A percentile compares a stretch with the other conserved stretches of the same genome.
These are phyloP conservation scores for Eimeria acervulina DNA, from an alignment of 169 alveolate species.

Conservation along the genomic window DNA sequence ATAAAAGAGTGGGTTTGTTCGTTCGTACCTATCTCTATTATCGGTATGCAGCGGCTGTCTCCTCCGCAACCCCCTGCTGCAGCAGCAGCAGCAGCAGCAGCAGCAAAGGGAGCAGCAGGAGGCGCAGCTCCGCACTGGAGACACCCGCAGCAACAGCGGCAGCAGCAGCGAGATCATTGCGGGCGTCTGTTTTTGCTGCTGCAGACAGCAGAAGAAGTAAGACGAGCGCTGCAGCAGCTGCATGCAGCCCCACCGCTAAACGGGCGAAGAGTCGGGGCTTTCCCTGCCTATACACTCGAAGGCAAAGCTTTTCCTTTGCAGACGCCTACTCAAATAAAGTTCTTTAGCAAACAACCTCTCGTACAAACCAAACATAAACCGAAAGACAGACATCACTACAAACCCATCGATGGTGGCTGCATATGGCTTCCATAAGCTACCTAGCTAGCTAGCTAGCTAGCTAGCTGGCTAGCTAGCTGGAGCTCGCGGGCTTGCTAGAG, in stretches of 20 bases:
- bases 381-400: not conserved
- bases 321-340: not conserved
- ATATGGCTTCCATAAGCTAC: constrained; percentile 8
- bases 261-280: not conserved
- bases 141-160: constrained; percentile 63
- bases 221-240: not conserved
- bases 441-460: too few species aligned
- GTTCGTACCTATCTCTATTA: too few species aligned
- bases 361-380: not conserved
- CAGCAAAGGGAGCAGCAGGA: not conserved
- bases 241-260: constrained; percentile 3
- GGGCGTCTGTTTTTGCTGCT: constrained; percentile 22
- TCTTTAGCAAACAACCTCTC: constrained; percentile 1
- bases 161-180: not conserved
- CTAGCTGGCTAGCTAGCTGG: too few species aligned
- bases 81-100: not conserved
- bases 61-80: constrained; percentile 78
- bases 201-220: not conserved
- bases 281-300: constrained; percentile 1
- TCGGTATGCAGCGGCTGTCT: too few species aligned
- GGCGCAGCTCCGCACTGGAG: constrained; percentile 4
- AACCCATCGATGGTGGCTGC: constrained; percentile 38
- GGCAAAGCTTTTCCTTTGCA: constrained; percentile 1
- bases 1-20: too few species aligned
- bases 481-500: not conserved